These are phyloP conservation scores for Colletotrichum spinosum DNA, from an alignment of 2,329 filamentous ascomycete genomes.

Conservation along the genomic window DNA sequence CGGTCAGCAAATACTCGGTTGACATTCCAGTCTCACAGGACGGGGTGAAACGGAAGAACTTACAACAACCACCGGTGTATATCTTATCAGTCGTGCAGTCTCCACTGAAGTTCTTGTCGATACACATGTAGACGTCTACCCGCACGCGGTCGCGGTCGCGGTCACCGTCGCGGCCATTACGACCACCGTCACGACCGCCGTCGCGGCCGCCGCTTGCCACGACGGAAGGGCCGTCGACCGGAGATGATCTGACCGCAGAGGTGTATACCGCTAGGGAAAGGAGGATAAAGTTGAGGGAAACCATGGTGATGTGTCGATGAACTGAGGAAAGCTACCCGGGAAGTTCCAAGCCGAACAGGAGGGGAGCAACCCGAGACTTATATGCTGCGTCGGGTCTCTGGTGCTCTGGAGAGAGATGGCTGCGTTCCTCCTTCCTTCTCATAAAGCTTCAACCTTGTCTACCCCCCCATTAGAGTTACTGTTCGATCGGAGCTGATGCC, in stretches of 20 bases:
- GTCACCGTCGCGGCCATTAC: too few species aligned
- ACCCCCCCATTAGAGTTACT: too few species aligned
- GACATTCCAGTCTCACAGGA: neutral
- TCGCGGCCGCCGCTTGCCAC: neutral
- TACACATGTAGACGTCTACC: constrained; percentile 15
- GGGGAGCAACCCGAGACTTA: too few species aligned
- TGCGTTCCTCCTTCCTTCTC: too few species aligned
- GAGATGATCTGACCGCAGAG: constrained; percentile 1
- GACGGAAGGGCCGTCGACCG: constrained; percentile 4
- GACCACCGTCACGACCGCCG: too few species aligned
- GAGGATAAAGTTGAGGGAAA: constrained; percentile 6
- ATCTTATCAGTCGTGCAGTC: neutral
- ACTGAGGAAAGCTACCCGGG: too few species aligned
- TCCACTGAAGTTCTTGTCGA: neutral
- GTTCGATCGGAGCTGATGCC: too few species aligned
- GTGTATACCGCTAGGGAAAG: neutral
- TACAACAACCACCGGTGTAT: constrained; percentile 17
- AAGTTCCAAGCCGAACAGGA: too few species aligned
- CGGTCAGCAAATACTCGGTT: neutral
- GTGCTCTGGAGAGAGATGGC: too few species aligned
- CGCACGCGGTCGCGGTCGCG: neutral
- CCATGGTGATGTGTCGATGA: neutral
- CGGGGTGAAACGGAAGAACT: neutral
- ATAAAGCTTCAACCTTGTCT: too few species aligned
- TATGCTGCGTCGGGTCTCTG: too few species aligned